These are phyloP conservation scores for Aquanectria penicillioides DNA, from an alignment of 2,329 filamentous ascomycete species.

Conservation along the genomic window DNA sequence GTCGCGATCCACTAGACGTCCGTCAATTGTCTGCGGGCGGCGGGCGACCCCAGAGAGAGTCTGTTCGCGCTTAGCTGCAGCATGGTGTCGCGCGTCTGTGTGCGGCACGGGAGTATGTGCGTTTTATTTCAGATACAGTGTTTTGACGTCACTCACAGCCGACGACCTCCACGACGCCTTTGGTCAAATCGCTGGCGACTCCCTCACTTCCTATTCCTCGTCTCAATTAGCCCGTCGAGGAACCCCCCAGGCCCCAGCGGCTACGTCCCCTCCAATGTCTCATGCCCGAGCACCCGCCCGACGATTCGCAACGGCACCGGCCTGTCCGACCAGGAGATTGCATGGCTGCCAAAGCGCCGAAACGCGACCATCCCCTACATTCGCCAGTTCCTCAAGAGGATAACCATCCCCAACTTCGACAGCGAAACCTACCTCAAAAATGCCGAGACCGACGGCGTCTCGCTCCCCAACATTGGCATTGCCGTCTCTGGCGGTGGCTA, in stretches of 20 bases:
- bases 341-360: constrained; percentile 79
- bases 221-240: constrained; percentile 38
- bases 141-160: constrained; percentile 31
- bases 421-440: constrained; percentile 73
- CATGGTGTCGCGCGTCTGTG: background rate
- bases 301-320: constrained; percentile 69
- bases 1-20: background rate
- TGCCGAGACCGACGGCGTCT: constrained; percentile 43
- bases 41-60: no score
- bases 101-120: constrained; percentile 8
- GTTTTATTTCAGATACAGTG: background rate
- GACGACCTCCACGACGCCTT: constrained; percentile 24
- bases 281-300: constrained; percentile 77
- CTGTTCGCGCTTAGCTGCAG: no score
- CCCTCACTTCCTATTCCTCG: constrained; percentile 19
- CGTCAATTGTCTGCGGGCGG: background rate
- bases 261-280: constrained; percentile 75
- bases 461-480: constrained; percentile 72
- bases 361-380: constrained; percentile 80
- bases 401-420: constrained; percentile 83
- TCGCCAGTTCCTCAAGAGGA: constrained; percentile 74
- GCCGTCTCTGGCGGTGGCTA: constrained; percentile 88
- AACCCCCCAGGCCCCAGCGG: constrained; percentile 52
- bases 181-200: constrained; percentile 29
- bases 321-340: constrained; percentile 75